Base-by-base conservation (phyloP, 2,329 filamentous ascomycete species). In the Penicillium sp. region DNA sequence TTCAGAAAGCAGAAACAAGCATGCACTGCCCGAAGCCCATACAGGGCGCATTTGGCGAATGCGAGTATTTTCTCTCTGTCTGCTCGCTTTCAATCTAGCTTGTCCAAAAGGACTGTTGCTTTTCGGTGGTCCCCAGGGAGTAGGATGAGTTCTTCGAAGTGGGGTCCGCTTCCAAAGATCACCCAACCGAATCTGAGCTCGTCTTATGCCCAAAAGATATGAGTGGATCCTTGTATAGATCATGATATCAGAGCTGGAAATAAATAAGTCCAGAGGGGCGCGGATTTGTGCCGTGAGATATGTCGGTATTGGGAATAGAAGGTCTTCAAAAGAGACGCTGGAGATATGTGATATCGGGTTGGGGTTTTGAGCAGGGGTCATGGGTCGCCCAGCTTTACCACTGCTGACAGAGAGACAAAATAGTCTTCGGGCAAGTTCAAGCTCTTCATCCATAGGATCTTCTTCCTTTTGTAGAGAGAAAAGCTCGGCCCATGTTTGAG, bases 11-110 rank as follows among this genome's bases (percentile, higher is more conserved):
- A 97, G 89, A 75, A 96, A 97, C 4, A 96, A 84, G 1, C 91
- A 88, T 2, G 92, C 90, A 67, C 90, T 92, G 63, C 89, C 88
- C 0, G 91, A 95, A 0, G 92, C 93, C 94, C 94, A 99, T 1
- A 93, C 84, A 59, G 86, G 88, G 14, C 94, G 86, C 81, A 96
- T 89, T 0, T 84, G 82, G 32, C 81, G 79, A 4, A 83, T 81
- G 16, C 93, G 83, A 14, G 77, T 69, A 24, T 85, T 84, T 61
- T 86, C 84, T 47, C 89, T 83, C 62, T 83, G 76, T 27, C 91
- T 83, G 10, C 89, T 81, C 21, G 83, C 76, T 24, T 77, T 78
- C 14, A 90, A 81, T 57, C 84, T 83, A 16, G 81, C 79, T 54
- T 84, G 80, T 1, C 88, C 87, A 32, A 80, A 79, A 29, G 79